Evolutionary conservation across 2,329 filamentous ascomycete species (phyloP).

Genomic region (Aspergillus alliaceus): DNA sequence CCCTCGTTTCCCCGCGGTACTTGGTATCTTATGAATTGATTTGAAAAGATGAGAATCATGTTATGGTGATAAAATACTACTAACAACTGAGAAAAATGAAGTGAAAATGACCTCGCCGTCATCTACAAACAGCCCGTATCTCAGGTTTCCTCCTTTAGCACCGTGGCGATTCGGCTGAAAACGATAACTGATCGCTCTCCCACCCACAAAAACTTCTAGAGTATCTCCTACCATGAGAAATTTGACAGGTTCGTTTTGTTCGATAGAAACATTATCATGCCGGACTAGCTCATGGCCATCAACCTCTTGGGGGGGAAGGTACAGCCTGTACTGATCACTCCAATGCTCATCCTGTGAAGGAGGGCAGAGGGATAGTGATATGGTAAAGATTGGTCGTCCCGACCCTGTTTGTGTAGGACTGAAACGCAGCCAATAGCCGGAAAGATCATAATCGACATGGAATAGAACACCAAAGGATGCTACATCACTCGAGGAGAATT

Average conservation of each 20-base stretch:
- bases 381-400: neutral
- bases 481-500: neutral
- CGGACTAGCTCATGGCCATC: neutral
- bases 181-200: neutral
- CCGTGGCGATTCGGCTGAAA: neutral
- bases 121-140: neutral
- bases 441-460: neutral
- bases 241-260: neutral
- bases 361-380: neutral
- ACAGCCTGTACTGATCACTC: neutral
- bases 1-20: neutral
- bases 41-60: neutral
- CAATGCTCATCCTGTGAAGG: neutral
- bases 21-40: neutral
- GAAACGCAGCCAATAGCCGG: neutral
- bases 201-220: neutral
- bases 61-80: neutral
- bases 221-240: neutral
- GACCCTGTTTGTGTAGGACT: neutral
- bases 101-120: neutral
- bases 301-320: neutral
- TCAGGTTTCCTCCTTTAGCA: neutral
- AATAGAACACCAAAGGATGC: neutral
- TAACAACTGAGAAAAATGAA: neutral
- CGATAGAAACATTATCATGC: neutral